A percentile compares a stretch with the other conserved stretches of the same genome.
Evolutionary conservation across 495 filamentous ascomycete genomes (phyloP).

Genomic region (Podospora conica): DNA sequence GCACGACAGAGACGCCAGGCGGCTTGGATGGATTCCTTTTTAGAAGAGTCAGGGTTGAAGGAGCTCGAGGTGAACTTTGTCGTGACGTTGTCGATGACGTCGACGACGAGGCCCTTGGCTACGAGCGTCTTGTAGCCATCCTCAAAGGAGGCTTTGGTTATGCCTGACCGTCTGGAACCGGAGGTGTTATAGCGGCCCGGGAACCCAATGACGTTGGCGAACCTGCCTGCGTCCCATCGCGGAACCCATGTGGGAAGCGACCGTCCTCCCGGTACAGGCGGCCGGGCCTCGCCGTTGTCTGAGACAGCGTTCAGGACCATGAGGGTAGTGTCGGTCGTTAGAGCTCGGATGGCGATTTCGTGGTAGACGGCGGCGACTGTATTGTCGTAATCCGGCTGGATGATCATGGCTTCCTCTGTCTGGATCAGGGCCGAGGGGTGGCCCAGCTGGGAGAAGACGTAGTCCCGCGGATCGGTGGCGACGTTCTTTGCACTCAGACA

Average conservation of each 20-base stretch:
- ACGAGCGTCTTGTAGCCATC: constrained; percentile 7
- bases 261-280: constrained; percentile 1
- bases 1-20: constrained; percentile 8
- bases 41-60: constrained; percentile 10
- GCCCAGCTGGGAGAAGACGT: constrained; percentile 12
- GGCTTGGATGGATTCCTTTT: constrained; percentile 8
- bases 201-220: constrained; percentile 5
- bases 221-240: constrained; percentile 11
- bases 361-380: constrained; percentile 10
- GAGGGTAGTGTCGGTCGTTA: constrained; percentile 5
- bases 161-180: neutral
- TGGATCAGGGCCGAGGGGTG: constrained; percentile 7
- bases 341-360: constrained; percentile 14
- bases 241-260: constrained; percentile 10
- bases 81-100: constrained; percentile 6
- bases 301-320: constrained; percentile 13
- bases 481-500: constrained; percentile 8
- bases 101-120: constrained; percentile 4
- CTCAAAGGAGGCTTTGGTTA: constrained; percentile 9
- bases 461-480: constrained; percentile 10
- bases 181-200: constrained; percentile 9
- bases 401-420: constrained; percentile 8
- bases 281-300: constrained; percentile 3
- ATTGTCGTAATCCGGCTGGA: constrained; percentile 14
- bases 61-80: constrained; percentile 8